A percentile compares a stretch with the other conserved stretches of the same genome.
phyloP scores from a whole-genome alignment of 257 asterid species.

The Rauvolfia tetraphylla region DNA sequence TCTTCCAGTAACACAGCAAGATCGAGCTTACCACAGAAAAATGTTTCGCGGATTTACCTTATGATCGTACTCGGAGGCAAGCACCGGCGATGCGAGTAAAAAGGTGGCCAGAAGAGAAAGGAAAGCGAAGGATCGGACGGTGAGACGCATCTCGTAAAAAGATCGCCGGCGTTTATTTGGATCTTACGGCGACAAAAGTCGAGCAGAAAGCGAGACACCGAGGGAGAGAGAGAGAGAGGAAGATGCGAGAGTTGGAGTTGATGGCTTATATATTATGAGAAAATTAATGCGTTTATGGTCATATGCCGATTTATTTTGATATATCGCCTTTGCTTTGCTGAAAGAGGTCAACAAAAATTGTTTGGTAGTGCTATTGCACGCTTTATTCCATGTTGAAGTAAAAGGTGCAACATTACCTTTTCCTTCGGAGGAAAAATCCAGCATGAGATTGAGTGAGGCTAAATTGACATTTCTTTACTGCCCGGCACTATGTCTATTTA shows the following conservation, averaged over 20 bases:
- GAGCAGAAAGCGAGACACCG: neutral
- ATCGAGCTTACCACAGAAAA: neutral
- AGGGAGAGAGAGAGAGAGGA: neutral
- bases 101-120: conserved; percentile 22
- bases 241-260: neutral
- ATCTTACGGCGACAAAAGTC: conserved; percentile 12
- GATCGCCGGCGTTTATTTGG: conserved; percentile 33
- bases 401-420: no score
- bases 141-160: conserved; percentile 27
- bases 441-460: no score
- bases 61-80: conserved; percentile 48
- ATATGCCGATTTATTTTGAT: neutral
- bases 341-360: neutral
- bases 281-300: neutral
- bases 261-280: neutral
- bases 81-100: conserved; percentile 29
- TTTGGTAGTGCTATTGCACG: no score
- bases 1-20: conserved; percentile 8
- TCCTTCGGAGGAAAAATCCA: no score
- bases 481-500: no score
- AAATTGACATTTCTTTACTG: no score
- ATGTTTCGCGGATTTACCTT: conserved; percentile 23
- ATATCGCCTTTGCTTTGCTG: neutral
- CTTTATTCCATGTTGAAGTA: no score
- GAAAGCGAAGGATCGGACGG: conserved; percentile 24